Evolutionary conservation across 1,284 basidiomycete genomes (phyloP).

Genomic region (Moniliella sp.): DNA sequence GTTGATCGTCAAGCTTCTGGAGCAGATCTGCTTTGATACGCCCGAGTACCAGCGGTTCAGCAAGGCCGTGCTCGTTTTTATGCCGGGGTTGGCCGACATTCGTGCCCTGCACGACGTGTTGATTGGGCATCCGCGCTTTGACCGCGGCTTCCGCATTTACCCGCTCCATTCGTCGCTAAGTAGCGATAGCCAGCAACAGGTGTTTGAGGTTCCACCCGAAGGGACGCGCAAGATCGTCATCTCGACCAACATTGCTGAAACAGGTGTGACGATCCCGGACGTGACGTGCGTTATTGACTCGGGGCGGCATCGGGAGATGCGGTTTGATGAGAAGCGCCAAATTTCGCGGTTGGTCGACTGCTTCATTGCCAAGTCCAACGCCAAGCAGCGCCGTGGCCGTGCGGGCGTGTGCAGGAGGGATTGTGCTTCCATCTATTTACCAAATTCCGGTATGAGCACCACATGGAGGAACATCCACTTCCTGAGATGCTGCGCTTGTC

Average conservation of each 20-base stretch:
- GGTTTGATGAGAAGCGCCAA: constrained; percentile 88
- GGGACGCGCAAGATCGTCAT: constrained; percentile 79
- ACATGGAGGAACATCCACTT: constrained; percentile 75
- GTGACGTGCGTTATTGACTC: constrained; percentile 91
- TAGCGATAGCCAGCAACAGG: constrained; percentile 60
- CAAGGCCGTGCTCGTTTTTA: constrained; percentile 65
- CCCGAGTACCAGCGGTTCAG: constrained; percentile 45
- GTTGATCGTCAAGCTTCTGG: constrained; percentile 55
- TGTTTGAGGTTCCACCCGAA: constrained; percentile 62
- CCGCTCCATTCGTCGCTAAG: constrained; percentile 61
- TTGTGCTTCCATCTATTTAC: constrained; percentile 93
- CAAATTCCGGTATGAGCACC: constrained; percentile 56
- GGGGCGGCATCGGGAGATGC: constrained; percentile 52
- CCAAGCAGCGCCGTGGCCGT: constrained; percentile 68
- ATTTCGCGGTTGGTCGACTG: constrained; percentile 78
- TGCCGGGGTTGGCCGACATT: constrained; percentile 70
- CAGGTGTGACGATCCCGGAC: constrained; percentile 91
- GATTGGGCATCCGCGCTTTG: constrained; percentile 52
- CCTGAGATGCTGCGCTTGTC: constrained; percentile 91
- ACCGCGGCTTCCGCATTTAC: constrained; percentile 52
- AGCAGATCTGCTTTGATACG: constrained; percentile 58
- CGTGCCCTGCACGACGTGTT: constrained; percentile 65
- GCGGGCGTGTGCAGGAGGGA: constrained; percentile 74
- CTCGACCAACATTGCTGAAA: constrained; percentile 53
- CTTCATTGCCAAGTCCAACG: constrained; percentile 79